phyloP scores from a whole-genome alignment of 106 monocot species.

The Phalaenopsis equestris region DNA sequence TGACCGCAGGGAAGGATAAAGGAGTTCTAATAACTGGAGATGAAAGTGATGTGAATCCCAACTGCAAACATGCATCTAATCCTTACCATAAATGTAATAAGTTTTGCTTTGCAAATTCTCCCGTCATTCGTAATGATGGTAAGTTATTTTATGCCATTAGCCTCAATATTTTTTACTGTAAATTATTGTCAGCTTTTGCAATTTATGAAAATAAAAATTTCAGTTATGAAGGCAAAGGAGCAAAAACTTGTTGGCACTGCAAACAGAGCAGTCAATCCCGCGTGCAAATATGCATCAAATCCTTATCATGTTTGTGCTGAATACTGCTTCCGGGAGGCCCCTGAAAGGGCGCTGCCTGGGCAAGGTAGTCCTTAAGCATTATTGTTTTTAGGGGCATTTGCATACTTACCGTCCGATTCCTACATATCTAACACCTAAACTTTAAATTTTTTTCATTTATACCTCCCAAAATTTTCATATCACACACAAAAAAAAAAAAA shows the following conservation, averaged over 20 bases:
- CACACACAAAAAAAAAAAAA: too few relatives aligned
- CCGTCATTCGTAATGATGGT: not conserved
- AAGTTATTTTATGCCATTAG: not conserved
- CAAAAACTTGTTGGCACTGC: not conserved
- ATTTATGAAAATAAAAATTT: not conserved
- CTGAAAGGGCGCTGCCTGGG: conserved; percentile 2
- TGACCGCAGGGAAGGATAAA: conserved; percentile 1
- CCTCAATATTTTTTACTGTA: not conserved
- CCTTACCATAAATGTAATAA: conserved; percentile 10
- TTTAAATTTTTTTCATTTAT: too few relatives aligned
- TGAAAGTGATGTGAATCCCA: not conserved
- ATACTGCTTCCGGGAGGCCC: conserved; percentile 13
- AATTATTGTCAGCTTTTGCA: not conserved
- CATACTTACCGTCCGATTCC: too few relatives aligned
- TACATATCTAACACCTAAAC: too few relatives aligned
- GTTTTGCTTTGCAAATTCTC: not conserved
- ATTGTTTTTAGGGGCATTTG: not conserved
- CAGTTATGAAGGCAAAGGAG: conserved; percentile 1
- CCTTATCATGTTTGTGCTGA: conserved; percentile 31
- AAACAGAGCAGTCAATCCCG: conserved; percentile 19
- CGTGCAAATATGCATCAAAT: conserved; percentile 25
- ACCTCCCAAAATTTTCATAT: too few relatives aligned
- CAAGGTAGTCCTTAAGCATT: not conserved
- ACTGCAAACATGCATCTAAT: conserved; percentile 7
- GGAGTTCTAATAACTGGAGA: not conserved